Conservation (phyloP, 2,329 filamentous ascomycete species). For the Calonectria pteridis region DNA sequence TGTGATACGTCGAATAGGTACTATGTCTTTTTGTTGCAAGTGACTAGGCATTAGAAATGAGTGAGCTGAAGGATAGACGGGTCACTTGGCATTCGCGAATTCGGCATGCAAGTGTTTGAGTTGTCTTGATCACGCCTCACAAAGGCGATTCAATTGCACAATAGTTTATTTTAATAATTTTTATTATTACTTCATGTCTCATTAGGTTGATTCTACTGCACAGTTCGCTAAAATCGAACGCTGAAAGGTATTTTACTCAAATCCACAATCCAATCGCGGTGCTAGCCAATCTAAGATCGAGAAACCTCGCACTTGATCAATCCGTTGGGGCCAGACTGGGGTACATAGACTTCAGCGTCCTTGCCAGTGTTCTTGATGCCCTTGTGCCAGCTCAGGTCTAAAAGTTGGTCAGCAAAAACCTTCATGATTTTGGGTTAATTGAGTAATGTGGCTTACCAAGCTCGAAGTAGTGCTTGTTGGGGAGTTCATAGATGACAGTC, state of each 20-base stretch:
- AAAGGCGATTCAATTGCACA: conserved; percentile 1
- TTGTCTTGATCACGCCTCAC: background rate
- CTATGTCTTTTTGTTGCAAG: background rate
- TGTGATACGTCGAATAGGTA: background rate
- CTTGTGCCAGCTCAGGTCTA: conserved; percentile 97
- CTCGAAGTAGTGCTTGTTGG: conserved; percentile 99
- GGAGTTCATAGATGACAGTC: conserved; percentile 84
- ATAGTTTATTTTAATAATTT: conserved; percentile 28
- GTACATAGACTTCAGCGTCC: conserved; percentile 95
- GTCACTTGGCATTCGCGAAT: background rate
- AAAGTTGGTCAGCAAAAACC: conserved; percentile 31
- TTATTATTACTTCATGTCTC: conserved; percentile 34
- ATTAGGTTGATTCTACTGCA: conserved; percentile 30
- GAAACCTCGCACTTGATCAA: conserved; percentile 94
- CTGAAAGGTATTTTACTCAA: conserved; percentile 24
- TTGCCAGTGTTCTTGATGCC: conserved; percentile 94
- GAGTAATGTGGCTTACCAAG: conserved; percentile 72
- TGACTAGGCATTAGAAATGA: background rate
- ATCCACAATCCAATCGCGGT: conserved; percentile 16
- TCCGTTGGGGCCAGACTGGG: conserved; percentile 92
- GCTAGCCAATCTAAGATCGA: conserved; percentile 55
- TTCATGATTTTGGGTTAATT: background rate
- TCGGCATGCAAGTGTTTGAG: background rate
- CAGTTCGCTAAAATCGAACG: conserved; percentile 17
- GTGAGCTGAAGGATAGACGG: background rate